These are phyloP conservation scores for Starmerella vaccinii DNA, from an alignment of 805 yeast species.

Conservation along the genomic window DNA sequence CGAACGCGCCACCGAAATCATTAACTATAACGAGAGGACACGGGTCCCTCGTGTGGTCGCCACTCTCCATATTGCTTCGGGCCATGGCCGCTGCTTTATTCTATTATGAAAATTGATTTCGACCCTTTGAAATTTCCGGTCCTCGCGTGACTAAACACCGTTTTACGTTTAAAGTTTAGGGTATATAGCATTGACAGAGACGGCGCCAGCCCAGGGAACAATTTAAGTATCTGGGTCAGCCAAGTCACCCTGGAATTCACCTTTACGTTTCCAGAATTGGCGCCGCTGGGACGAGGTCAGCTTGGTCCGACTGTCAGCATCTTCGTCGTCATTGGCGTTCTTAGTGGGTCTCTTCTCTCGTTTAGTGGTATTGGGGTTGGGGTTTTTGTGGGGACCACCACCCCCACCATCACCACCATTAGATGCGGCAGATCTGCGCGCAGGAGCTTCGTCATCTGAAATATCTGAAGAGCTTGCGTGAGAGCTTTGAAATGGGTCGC, in stretches of 20 bases:
- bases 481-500: constrained; percentile 3
- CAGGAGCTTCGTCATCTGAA: constrained; percentile 1
- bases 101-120: neutral
- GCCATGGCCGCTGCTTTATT: neutral
- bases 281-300: constrained; percentile 16
- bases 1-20: constrained; percentile 98
- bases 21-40: constrained; percentile 93
- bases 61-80: constrained; percentile 28
- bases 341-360: neutral
- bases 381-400: neutral
- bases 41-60: constrained; percentile 98
- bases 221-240: neutral
- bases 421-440: neutral
- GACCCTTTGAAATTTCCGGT: neutral
- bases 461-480: constrained; percentile 1
- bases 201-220: neutral
- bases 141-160: constrained; percentile 7
- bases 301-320: constrained; percentile 20
- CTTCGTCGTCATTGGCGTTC: constrained; percentile 5
- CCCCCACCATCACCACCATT: neutral
- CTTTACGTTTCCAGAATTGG: constrained; percentile 21
- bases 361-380: neutral
- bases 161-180: constrained; percentile 1
- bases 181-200: neutral
- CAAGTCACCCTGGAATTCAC: constrained; percentile 2